Conservation (phyloP, 805 yeast species). For the Vanderwaltozyma tropicalis region DNA sequence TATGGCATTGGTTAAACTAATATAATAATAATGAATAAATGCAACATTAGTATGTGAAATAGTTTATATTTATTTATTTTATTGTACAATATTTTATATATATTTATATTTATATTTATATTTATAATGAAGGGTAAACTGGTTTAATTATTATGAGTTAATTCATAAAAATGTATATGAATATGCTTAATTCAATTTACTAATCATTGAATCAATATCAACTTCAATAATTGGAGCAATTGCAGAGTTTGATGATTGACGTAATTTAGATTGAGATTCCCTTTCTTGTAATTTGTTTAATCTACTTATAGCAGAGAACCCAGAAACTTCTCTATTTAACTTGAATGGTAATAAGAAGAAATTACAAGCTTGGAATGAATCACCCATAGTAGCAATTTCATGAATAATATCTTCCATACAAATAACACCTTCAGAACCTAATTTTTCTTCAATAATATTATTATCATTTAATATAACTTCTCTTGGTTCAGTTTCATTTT, state of each 20-base stretch:
- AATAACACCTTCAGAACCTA: slow-evolving; percentile 59
- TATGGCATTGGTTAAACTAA: no score
- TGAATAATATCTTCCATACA: slow-evolving; percentile 76
- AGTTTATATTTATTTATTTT: no score
- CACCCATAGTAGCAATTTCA: slow-evolving; percentile 56
- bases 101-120: no score
- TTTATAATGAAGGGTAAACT: not conserved
- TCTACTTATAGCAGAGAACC: slow-evolving; percentile 65
- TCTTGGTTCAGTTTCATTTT: slow-evolving; percentile 25
- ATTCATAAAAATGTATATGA: not conserved
- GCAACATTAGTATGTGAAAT: no score
- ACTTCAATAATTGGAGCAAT: slow-evolving; percentile 58
- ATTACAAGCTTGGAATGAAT: slow-evolving; percentile 47
- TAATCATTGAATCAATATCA: slow-evolving; percentile 60
- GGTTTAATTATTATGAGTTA: not conserved
- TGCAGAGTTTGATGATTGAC: slow-evolving; percentile 46
- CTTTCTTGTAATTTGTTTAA: slow-evolving; percentile 51
- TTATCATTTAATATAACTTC: slow-evolving; percentile 57
- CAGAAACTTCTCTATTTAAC: slow-evolving; percentile 58
- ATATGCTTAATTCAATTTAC: slow-evolving; percentile 39
- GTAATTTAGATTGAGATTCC: slow-evolving; percentile 37
- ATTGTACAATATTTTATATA: no score
- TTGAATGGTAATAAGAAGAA: slow-evolving; percentile 62
- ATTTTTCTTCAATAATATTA: slow-evolving; percentile 59
- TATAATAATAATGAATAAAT: no score